Percentiles rank a stretch among this genome's conserved stretches.
phyloP scores from a whole-genome alignment of 1,284 basidiomycete genomes.

The Rhodofomes roseus region DNA sequence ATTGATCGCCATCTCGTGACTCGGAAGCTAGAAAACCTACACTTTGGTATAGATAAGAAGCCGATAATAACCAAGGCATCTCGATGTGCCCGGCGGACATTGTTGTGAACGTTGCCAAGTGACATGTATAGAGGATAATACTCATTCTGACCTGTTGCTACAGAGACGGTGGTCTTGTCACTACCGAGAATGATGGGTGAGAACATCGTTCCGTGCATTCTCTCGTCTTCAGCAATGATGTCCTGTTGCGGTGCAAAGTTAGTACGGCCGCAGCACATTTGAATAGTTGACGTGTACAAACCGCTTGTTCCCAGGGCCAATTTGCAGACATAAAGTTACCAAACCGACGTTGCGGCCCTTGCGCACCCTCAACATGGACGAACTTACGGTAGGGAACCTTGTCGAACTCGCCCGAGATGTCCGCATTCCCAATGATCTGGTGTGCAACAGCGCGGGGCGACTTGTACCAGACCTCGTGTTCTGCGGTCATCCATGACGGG shows the following conservation, averaged over 20 bases:
- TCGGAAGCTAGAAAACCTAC: not conserved
- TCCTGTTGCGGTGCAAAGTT: slow-evolving; percentile 7
- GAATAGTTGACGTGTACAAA: no score
- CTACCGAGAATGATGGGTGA: slow-evolving; percentile 22
- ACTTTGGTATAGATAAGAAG: slow-evolving; percentile 19
- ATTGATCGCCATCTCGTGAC: no score
- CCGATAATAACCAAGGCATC: slow-evolving; percentile 16
- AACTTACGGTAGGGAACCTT: slow-evolving; percentile 12
- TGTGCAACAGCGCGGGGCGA: slow-evolving; percentile 16
- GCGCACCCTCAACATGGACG: not conserved
- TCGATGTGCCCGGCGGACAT: slow-evolving; percentile 17
- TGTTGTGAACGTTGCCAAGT: slow-evolving; percentile 17
- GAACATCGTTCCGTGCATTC: slow-evolving; percentile 17
- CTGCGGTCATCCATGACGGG: slow-evolving; percentile 31
- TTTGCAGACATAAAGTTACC: slow-evolving; percentile 18
- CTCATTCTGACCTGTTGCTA: slow-evolving; percentile 19
- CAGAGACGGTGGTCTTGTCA: slow-evolving; percentile 22
- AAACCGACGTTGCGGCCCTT: slow-evolving; percentile 5
- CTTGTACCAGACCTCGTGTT: slow-evolving; percentile 34
- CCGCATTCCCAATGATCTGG: slow-evolving; percentile 17
- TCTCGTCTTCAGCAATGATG: slow-evolving; percentile 12
- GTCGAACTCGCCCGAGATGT: slow-evolving; percentile 12
- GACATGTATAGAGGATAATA: slow-evolving; percentile 19
- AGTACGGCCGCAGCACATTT: no score
- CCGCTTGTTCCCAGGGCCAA: slow-evolving; percentile 24